Evolutionary conservation across 306 rosid species (phyloP), one percentile per base, ranked within the genome.

Genomic region (Hylodesmum podocarpum): DNA sequence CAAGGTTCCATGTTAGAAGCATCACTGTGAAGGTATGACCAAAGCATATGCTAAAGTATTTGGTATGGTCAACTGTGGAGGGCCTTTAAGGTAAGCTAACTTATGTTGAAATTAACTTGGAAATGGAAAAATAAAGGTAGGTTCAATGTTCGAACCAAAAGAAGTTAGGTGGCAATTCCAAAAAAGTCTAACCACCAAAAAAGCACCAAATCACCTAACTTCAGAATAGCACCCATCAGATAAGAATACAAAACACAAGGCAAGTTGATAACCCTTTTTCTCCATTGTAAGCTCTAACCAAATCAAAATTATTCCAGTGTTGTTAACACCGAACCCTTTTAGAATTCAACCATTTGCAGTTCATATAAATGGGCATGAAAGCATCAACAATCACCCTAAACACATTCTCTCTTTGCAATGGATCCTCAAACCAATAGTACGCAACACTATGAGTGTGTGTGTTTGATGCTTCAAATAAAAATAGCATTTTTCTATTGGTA

Each of bases 41-140:
- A 81, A 76, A 59, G 89, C 76, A 90, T 71, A 68, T 82, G 84
- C 79, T 72, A n/a, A 18, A 14, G 72, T 79, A 46, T 36, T 19
- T 67, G 78, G 72, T 47, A 58, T 6, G 57, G 79, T 79, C 85
- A 75, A 66, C 66, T 63, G 55, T 29, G 77, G 76, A 72, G 57
- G 29, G 31, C 76, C 47, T 36, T 19, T 2, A 68, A 50, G 63
- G 77, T 59, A 59, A 67, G 39, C 82, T 36, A 77, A 77, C 74
- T 57, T 29, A 59, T 18, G 59, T 66, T 73, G 64, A 66, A 62
- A 84, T 40, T 76, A 79, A 76, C 77, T 61, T 68, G 16, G 73
- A 67, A 67, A 62, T 59, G 72, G 12, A 72, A 75, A 24, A 19
- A 22, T 4, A 44, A 31, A 19, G 46, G 43, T 19, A 51, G 69